These are phyloP conservation scores for Parathielavia appendiculata DNA, from an alignment of 495 filamentous ascomycete genomes.

Conservation along the genomic window DNA sequence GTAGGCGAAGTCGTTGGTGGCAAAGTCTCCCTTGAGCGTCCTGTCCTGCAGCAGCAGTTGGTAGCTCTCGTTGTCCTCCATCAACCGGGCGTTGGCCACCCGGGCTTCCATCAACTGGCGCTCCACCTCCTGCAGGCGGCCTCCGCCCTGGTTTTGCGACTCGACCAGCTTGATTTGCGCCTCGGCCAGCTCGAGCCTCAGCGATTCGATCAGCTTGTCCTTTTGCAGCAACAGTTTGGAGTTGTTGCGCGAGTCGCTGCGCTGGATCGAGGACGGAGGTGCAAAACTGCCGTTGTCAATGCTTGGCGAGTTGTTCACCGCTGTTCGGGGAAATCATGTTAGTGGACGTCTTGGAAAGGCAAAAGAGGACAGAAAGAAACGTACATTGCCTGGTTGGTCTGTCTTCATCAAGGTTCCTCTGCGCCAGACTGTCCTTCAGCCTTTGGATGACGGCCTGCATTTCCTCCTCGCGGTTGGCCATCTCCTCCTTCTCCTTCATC, in stretches of 20 bases:
- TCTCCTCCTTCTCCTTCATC: constrained; percentile 86
- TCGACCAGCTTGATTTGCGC: constrained; percentile 94
- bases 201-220: constrained; percentile 88
- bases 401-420: constrained; percentile 63
- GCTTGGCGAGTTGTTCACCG: constrained; percentile 51
- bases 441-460: constrained; percentile 83
- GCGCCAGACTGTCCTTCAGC: constrained; percentile 78
- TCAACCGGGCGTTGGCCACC: constrained; percentile 88
- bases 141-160: constrained; percentile 85
- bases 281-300: constrained; percentile 73
- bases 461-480: constrained; percentile 75
- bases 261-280: constrained; percentile 73
- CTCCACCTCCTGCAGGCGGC: constrained; percentile 79
- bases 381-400: constrained; percentile 66
- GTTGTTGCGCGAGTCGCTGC: constrained; percentile 77
- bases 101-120: constrained; percentile 80
- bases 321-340: constrained; percentile 22
- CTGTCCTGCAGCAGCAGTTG: constrained; percentile 89
- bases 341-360: constrained; percentile 2
- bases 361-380: constrained; percentile 24
- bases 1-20: constrained; percentile 69
- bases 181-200: constrained; percentile 87
- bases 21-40: constrained; percentile 90
- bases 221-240: constrained; percentile 87
- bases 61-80: constrained; percentile 98